A percentile compares a stretch with the other conserved stretches of the same genome.
phyloP scores from a whole-genome alignment of 805 yeast genomes.

The Kodamaea restingae region DNA sequence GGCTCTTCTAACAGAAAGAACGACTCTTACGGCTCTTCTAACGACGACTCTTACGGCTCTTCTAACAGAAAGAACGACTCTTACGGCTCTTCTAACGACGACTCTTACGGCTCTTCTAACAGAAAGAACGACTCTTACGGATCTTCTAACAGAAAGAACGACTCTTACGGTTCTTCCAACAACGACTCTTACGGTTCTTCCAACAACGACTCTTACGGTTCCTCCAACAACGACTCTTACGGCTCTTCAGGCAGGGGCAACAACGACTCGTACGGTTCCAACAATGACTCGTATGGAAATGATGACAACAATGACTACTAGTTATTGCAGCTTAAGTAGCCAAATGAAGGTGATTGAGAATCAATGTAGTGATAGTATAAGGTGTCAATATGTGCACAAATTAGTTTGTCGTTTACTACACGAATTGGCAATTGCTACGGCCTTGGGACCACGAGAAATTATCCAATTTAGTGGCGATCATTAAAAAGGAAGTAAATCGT shows the following conservation, averaged over 20 bases:
- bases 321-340: too few relatives aligned
- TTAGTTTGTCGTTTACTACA: too few relatives aligned
- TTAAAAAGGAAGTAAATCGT: too few relatives aligned
- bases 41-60: constrained; percentile 17
- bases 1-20: constrained; percentile 14
- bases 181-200: constrained; percentile 18
- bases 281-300: too few relatives aligned
- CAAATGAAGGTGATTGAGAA: too few relatives aligned
- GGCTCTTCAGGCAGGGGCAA: background rate
- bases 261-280: too few relatives aligned
- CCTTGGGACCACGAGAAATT: too few relatives aligned
- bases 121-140: constrained; percentile 17
- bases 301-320: too few relatives aligned
- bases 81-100: constrained; percentile 18
- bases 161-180: constrained; percentile 17
- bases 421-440: too few relatives aligned
- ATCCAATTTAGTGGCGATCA: too few relatives aligned
- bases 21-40: constrained; percentile 20
- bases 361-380: too few relatives aligned
- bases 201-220: constrained; percentile 19
- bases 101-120: constrained; percentile 17
- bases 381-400: too few relatives aligned
- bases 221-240: constrained; percentile 10
- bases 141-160: constrained; percentile 10
- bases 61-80: constrained; percentile 7